Base-by-base conservation (phyloP, 306 rosid species). In the Vigna trinervia region DNA sequence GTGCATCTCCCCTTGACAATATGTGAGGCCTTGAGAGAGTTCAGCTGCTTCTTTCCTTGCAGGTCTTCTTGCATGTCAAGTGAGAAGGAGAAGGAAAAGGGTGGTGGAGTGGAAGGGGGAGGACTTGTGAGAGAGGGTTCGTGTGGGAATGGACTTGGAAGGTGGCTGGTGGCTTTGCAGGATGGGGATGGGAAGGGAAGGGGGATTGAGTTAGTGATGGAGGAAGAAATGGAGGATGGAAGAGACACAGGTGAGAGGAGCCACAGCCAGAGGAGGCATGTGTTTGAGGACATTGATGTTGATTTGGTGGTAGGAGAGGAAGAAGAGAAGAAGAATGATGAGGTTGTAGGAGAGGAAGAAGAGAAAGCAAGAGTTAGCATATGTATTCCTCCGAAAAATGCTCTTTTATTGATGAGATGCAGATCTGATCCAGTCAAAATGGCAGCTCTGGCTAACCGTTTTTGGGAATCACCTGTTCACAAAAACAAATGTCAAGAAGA, bases 361-460 rank as follows among this genome's bases (percentile, higher is more conserved):
- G 93, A 87, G 48, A 87, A 92, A 78, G 86, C 78, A 0, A 85
- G 91, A 38, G 92, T 88, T 22, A 86, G 97, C 23, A 20, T 87
- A 13, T 95, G 97, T 54, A 68, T 92, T 34, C 99, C 99, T 15
- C 99, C 99, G 0, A 95, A 92, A 84, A 95, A 95, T 85, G 99
- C 97, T 72, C 85, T 95, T 43, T 78, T 95, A 82, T 83, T 95
- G 39, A 95, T 95, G 99, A 89, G 99, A 81, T 92, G 99, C 22
- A 90, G 99, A 87, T 95, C 99, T 86, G 99, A 95, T 83, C 99
- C 99, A 38, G 97, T 92, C 43, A 95, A 89, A 82, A 88, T 92
- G 99, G 99, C 97, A 2, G 97, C 94, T 50, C 86, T 95, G 32
- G 97, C 97, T 3, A 90, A 87, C 41, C 66, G 92, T 3, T 89